Evolutionary conservation across 805 yeast genomes (phyloP).

Genomic region (Ogataea trehaloabstinens): DNA sequence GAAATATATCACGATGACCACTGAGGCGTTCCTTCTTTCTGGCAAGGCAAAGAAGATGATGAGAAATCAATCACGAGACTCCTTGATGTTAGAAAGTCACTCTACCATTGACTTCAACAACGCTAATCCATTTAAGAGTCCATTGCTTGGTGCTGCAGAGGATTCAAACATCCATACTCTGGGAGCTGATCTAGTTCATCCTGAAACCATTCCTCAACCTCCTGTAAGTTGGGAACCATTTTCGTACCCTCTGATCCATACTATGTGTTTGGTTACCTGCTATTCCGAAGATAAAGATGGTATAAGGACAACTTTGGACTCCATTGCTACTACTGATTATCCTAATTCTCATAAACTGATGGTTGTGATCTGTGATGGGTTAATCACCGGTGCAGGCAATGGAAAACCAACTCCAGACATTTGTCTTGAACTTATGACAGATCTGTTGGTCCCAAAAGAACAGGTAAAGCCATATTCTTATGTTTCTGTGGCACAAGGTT

Average conservation of each 20-base stretch:
- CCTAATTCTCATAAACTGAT: conserved; percentile 93
- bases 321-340: conserved; percentile 90
- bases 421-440: conserved; percentile 82
- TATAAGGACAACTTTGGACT: conserved; percentile 83
- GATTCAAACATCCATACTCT: conserved; percentile 45
- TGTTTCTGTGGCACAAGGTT: conserved; percentile 93
- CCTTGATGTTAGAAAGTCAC: conserved; percentile 9
- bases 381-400: conserved; percentile 93
- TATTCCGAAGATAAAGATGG: conserved; percentile 92
- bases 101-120: conserved; percentile 28
- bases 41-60: conserved; percentile 12
- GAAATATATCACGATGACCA: conserved; percentile 60
- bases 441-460: conserved; percentile 66
- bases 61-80: conserved; percentile 13
- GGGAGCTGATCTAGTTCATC: conserved; percentile 60
- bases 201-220: conserved; percentile 87
- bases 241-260: conserved; percentile 74
- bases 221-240: conserved; percentile 86
- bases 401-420: conserved; percentile 86
- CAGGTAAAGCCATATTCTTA: conserved; percentile 82
- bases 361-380: conserved; percentile 86
- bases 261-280: conserved; percentile 81
- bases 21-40: conserved; percentile 46
- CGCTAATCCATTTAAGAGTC: conserved; percentile 29
- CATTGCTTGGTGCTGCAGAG: conserved; percentile 22